These are phyloP conservation scores for Gossypium longicalyx DNA, from an alignment of 345 rosid genomes.

Conservation along the genomic window DNA sequence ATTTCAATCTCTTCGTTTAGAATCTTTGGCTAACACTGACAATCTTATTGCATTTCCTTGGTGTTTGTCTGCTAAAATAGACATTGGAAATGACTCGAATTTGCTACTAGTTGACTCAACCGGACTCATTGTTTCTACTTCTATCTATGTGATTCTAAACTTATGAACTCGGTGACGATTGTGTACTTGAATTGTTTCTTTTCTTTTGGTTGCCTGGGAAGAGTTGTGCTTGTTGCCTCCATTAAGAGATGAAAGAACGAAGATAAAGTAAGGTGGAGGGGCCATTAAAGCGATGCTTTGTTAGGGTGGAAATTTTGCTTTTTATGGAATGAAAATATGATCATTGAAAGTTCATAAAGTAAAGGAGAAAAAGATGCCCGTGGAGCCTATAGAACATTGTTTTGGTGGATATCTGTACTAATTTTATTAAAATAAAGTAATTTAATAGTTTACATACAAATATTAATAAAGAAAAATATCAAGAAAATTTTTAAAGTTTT, in stretches of 20 bases:
- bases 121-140: neutral
- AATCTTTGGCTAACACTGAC: neutral
- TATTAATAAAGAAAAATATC: too few relatives aligned
- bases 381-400: constrained; percentile 7
- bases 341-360: constrained; percentile 37
- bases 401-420: too few relatives aligned
- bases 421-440: too few relatives aligned
- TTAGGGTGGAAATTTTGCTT: constrained; percentile 25
- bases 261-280: constrained; percentile 18
- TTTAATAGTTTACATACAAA: too few relatives aligned
- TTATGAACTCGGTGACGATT: constrained; percentile 14
- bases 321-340: constrained; percentile 15
- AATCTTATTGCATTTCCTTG: neutral
- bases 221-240: constrained; percentile 1
- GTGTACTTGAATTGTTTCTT: neutral
- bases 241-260: constrained; percentile 9
- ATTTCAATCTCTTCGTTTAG: neutral
- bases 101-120: neutral
- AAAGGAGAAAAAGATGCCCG: constrained; percentile 27
- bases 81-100: neutral
- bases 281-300: constrained; percentile 22
- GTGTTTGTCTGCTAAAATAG: neutral
- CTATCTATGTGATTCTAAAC: neutral
- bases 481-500: too few relatives aligned
- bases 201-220: neutral